phyloP scores from a whole-genome alignment of 805 yeast genomes.

The Hanseniaspora mollemarum region DNA sequence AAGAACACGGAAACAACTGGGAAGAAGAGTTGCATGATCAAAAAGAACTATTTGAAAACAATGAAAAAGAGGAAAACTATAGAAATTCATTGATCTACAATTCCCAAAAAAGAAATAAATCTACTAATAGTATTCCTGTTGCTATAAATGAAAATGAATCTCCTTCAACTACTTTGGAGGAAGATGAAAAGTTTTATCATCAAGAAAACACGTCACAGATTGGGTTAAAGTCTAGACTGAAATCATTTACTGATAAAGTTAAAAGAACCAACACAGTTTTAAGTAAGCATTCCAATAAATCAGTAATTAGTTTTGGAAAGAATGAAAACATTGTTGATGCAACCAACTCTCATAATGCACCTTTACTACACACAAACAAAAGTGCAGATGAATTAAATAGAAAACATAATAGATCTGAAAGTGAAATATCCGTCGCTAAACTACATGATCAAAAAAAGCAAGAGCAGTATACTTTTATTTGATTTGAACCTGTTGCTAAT shows the following conservation, averaged over 20 bases:
- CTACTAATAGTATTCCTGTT: neutral
- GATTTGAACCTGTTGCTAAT: too few species aligned
- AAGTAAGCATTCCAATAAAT: conserved; percentile 7
- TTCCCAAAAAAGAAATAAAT: conserved; percentile 7
- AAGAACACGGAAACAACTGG: conserved; percentile 67
- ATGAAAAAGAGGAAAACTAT: conserved; percentile 13
- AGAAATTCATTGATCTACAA: neutral
- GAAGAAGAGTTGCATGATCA: conserved; percentile 43
- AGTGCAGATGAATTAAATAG: neutral
- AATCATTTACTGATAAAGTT: conserved; percentile 12
- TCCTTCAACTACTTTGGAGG: conserved; percentile 15
- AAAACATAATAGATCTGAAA: conserved; percentile 9
- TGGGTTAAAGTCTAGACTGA: conserved; percentile 9
- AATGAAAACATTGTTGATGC: neutral
- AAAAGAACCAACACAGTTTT: conserved; percentile 13
- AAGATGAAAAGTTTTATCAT: conserved; percentile 15
- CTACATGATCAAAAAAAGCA: conserved; percentile 11
- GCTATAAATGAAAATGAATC: conserved; percentile 7
- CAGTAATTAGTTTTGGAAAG: neutral
- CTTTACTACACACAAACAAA: neutral
- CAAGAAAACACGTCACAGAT: neutral
- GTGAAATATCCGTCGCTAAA: conserved; percentile 7
- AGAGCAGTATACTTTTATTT: conserved; percentile 3
- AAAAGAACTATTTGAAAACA: conserved; percentile 12
- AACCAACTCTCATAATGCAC: neutral